phyloP scores from a whole-genome alignment of 2,329 filamentous ascomycete genomes.

The Penicillium thymicola region DNA sequence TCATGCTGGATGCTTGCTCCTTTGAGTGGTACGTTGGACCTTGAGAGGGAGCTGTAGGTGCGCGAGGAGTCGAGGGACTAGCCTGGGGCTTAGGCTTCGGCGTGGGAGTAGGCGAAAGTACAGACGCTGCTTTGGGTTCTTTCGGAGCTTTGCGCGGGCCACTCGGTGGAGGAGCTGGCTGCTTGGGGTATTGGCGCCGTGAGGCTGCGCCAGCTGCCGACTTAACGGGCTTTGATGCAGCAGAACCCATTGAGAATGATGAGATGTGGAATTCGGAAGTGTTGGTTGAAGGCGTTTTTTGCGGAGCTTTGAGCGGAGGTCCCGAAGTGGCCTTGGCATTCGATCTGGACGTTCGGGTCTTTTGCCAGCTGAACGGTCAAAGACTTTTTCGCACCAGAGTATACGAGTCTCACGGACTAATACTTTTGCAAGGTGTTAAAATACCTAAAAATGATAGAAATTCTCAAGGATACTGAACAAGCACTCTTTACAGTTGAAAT shows the following conservation, averaged over 20 bases:
- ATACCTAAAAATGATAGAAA: background rate
- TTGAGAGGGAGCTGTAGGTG: constrained; percentile 10
- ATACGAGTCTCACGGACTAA: background rate
- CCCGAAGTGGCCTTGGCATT: constrained; percentile 21
- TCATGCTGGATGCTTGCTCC: constrained; percentile 32
- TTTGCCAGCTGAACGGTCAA: background rate
- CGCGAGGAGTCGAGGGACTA: constrained; percentile 3
- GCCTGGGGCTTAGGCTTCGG: background rate
- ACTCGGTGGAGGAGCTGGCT: constrained; percentile 36
- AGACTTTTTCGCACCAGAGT: background rate
- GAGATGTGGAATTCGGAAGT: background rate
- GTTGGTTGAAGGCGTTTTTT: constrained; percentile 9
- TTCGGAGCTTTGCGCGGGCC: constrained; percentile 26
- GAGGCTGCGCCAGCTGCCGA: constrained; percentile 49
- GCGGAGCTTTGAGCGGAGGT: constrained; percentile 21
- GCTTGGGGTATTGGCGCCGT: constrained; percentile 56
- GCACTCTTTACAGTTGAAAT: background rate
- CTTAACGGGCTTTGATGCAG: constrained; percentile 55
- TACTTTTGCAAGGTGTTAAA: background rate
- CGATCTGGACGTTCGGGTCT: background rate
- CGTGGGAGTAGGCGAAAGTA: constrained; percentile 26
- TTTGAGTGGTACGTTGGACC: constrained; percentile 37
- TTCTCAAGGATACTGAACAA: background rate
- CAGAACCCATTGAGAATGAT: constrained; percentile 52
- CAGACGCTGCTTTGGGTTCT: constrained; percentile 34